Conservation (phyloP, 305 asterid genomes). For the Fraxinus dipetala region DNA sequence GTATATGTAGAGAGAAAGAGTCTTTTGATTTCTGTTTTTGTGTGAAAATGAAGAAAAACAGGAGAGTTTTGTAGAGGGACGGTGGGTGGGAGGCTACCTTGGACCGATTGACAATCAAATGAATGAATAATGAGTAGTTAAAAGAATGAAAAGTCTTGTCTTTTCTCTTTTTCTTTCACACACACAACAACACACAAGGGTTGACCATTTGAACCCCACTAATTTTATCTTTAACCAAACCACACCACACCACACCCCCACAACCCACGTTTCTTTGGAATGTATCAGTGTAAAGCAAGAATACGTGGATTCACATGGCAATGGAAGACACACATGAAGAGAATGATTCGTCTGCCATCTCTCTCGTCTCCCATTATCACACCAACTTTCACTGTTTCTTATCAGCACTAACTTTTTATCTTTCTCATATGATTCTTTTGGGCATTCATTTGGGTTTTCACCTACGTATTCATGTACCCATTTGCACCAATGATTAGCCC, state of each 20-base stretch:
- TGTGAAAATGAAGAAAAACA: conserved; percentile 32
- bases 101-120: conserved; percentile 54
- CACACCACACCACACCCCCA: not conserved
- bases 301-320: conserved; percentile 58
- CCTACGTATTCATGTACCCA: not conserved
- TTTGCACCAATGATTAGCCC: conserved; percentile 24
- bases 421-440: conserved; percentile 6
- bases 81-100: conserved; percentile 34
- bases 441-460: not conserved
- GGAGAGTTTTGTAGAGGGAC: conserved; percentile 37
- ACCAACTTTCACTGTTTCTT: conserved; percentile 34
- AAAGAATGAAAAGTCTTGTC: conserved; percentile 37
- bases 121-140: conserved; percentile 42
- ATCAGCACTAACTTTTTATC: conserved; percentile 25
- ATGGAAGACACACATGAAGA: conserved; percentile 42
- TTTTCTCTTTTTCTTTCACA: conserved; percentile 8
- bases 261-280: not conserved
- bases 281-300: conserved; percentile 3
- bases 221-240: conserved; percentile 26
- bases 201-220: conserved; percentile 68
- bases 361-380: conserved; percentile 43
- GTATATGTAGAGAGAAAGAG: conserved; percentile 24
- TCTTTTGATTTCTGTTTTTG: not conserved
- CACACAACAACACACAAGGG: conserved; percentile 23
- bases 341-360: conserved; percentile 39